Conservation (phyloP, 176 grass and related monocot genomes). For the Carex scoparia region DNA sequence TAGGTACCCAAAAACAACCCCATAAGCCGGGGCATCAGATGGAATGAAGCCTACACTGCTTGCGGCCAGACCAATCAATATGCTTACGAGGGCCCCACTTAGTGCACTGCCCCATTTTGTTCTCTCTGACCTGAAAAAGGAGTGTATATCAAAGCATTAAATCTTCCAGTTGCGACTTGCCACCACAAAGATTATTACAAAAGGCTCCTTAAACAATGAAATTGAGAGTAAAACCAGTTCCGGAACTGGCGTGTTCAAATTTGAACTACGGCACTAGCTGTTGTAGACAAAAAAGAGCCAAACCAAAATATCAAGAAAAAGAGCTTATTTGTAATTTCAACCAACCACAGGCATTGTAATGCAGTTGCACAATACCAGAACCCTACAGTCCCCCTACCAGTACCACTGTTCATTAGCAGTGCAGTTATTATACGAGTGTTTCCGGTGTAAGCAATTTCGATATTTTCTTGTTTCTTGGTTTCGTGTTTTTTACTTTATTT, state of each 20-base stretch:
- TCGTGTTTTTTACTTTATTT: too few species aligned
- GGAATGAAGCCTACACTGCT: conserved; percentile 43
- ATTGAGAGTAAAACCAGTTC: background rate
- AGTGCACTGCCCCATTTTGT: conserved; percentile 60
- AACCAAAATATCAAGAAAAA: background rate
- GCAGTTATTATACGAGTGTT: background rate
- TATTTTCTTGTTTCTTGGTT: too few species aligned
- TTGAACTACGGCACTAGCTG: background rate
- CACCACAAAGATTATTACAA: background rate
- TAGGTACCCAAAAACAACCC: conserved; percentile 63
- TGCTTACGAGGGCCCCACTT: conserved; percentile 75
- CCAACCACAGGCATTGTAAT: background rate
- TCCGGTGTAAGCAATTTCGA: background rate
- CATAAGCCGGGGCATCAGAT: conserved; percentile 55
- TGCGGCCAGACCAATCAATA: conserved; percentile 55
- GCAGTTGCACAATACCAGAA: background rate
- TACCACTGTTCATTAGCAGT: background rate
- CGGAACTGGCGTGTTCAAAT: background rate
- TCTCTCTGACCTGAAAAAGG: conserved; percentile 36
- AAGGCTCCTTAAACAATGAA: background rate
- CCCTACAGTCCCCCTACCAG: background rate
- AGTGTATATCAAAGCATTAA: background rate
- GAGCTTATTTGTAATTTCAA: background rate
- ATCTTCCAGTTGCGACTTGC: background rate
- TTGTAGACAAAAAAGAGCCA: background rate